Conservation (phyloP, 768 basidiomycete species). For the Tremella mesenterica region DNA sequence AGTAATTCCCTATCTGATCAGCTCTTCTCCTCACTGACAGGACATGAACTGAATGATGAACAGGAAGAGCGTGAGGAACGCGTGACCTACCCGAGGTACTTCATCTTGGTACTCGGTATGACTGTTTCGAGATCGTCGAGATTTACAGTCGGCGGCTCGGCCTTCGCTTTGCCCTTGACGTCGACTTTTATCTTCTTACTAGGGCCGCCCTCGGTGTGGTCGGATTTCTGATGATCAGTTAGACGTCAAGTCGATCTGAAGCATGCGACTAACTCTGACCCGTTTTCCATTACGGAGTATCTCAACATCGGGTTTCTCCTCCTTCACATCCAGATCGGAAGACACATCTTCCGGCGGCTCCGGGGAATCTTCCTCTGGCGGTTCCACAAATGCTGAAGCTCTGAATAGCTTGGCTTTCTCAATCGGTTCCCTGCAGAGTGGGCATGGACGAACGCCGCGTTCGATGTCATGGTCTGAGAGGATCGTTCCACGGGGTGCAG, state of each 20-base stretch:
- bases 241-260: no score
- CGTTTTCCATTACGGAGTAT: slow-evolving; percentile 44
- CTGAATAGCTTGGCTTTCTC: slow-evolving; percentile 51
- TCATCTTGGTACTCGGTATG: slow-evolving; percentile 65
- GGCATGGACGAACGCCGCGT: slow-evolving; percentile 47
- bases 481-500: slow-evolving; percentile 43
- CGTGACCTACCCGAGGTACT: slow-evolving; percentile 18
- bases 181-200: slow-evolving; percentile 5
- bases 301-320: slow-evolving; percentile 33
- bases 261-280: no score
- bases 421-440: slow-evolving; percentile 56
- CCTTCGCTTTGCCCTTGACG: slow-evolving; percentile 10
- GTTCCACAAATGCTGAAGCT: slow-evolving; percentile 57
- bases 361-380: slow-evolving; percentile 50
- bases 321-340: slow-evolving; percentile 13
- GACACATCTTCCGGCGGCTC: no score
- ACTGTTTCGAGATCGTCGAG: slow-evolving; percentile 54
- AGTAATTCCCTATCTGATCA: slow-evolving; percentile 53
- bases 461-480: slow-evolving; percentile 38
- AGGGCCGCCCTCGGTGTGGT: slow-evolving; percentile 5
- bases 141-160: slow-evolving; percentile 11
- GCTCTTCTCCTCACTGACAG: no score
- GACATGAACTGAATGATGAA: no score
- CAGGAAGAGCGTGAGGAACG: no score
- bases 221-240: no score